phyloP scores from a whole-genome alignment of 108 stramenopile genomes.

The Seminavis robusta region DNA sequence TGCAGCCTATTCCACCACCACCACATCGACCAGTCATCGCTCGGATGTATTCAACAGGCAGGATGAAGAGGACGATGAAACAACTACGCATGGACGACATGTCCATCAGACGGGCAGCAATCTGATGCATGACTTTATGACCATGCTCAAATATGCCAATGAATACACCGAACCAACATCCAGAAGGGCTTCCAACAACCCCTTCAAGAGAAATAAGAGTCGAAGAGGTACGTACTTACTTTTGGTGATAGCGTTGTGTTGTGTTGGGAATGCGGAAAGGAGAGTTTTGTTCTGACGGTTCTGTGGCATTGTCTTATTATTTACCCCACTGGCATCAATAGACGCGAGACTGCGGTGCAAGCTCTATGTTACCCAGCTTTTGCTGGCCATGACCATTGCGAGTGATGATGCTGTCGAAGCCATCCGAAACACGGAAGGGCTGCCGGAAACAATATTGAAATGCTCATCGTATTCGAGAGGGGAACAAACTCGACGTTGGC shows the following conservation, averaged over 20 bases:
- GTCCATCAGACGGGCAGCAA: too few relatives aligned
- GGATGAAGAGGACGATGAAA: not conserved
- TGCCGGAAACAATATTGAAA: conserved; percentile 55
- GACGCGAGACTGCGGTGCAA: conserved; percentile 47
- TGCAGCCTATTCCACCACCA: conserved; percentile 22
- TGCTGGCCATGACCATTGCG: conserved; percentile 71
- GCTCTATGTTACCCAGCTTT: conserved; percentile 69
- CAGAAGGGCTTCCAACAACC: too few relatives aligned
- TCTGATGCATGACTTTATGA: conserved; percentile 51
- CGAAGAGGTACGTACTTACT: too few relatives aligned
- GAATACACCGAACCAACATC: too few relatives aligned
- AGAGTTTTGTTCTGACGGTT: not conserved
- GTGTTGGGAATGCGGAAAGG: too few relatives aligned
- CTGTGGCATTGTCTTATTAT: too few relatives aligned
- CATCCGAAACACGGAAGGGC: conserved; percentile 58
- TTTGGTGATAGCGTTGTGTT: too few relatives aligned
- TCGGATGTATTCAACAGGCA: not conserved
- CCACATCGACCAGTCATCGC: conserved; percentile 6
- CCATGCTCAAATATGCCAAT: conserved; percentile 57
- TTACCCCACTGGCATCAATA: too few relatives aligned
- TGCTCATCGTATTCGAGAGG: conserved; percentile 54
- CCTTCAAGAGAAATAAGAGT: too few relatives aligned
- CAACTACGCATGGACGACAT: too few relatives aligned
- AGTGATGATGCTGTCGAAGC: conserved; percentile 72
- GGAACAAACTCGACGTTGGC: conserved; percentile 43